phyloP scores from a whole-genome alignment of 2,329 filamentous ascomycete genomes.

The Pseudogymnoascus sp. region DNA sequence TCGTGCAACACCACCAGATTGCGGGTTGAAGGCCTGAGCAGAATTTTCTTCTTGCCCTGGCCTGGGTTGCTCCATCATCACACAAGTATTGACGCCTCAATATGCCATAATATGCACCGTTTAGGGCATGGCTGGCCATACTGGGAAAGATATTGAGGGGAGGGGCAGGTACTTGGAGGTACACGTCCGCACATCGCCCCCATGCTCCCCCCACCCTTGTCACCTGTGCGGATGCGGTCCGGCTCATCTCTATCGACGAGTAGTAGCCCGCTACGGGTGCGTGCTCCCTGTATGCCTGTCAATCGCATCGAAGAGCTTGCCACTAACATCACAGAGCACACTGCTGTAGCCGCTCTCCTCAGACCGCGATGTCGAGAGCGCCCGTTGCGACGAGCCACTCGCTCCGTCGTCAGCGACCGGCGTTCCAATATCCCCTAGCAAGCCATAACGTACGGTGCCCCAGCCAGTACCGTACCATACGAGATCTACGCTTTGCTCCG shows the following conservation, averaged over 20 bases:
- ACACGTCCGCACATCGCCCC: background rate
- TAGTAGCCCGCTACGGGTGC: background rate
- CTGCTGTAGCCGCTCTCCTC: constrained; percentile 35
- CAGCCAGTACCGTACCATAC: constrained; percentile 7
- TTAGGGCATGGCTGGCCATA: background rate
- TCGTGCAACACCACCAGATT: background rate
- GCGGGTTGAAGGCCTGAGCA: background rate
- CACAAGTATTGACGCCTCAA: constrained; percentile 6
- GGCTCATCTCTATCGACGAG: constrained; percentile 8
- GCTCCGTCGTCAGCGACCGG: constrained; percentile 26
- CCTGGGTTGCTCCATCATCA: background rate
- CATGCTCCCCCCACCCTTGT: constrained; percentile 5
- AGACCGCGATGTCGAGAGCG: constrained; percentile 21
- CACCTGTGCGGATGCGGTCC: constrained; percentile 3
- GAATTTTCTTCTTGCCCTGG: background rate
- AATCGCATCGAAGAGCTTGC: constrained; percentile 19
- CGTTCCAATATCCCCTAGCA: constrained; percentile 14
- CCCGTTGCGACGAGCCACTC: constrained; percentile 30
- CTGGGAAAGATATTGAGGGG: background rate
- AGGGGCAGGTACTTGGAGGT: background rate
- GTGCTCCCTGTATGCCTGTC: constrained; percentile 3
- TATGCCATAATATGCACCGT: background rate
- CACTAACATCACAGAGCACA: constrained; percentile 36
- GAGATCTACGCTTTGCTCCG: background rate
- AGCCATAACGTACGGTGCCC: background rate